Evolutionary conservation across 805 yeast genomes (phyloP), one percentile per base, ranked within the genome.

Genomic region (Candida vaughaniae): DNA sequence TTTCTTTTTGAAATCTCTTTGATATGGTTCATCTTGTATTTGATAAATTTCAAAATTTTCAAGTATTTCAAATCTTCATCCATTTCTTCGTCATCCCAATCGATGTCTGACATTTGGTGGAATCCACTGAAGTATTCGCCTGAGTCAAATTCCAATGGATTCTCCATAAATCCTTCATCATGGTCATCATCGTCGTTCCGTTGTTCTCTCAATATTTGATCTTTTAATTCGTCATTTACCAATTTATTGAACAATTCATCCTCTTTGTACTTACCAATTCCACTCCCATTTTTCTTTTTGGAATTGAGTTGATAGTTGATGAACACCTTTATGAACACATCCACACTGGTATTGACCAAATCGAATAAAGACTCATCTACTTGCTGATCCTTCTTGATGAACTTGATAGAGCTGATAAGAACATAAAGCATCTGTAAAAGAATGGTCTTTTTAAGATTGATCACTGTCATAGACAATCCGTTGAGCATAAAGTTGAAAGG

Each of bases 71-170:
- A 59, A 44, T 68, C 73, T 45, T 69, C 74, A 43, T 67, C 72
- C 71, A 68, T 57, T 16, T 65, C 66, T 43, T 68, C 73, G 39
- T 69, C 73, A 41, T 69, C 74, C 74, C 74, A 68, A 46, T 68
- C 74, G 5, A 67, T 66, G n/a, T 53, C 63, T 12, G 36, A 7
- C 2, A 41, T 15, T 23, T 31, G 38, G 20, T 34, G 31, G 39
- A 46, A 46, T 14, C 45, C 46, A 22, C 38, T 29, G 15, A 42
- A 39, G 20, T 36, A 38, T 12, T 41, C 32, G 11, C 29, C 25
- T n/a, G 51, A 47, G 9, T 50, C 53, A 12, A 51, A 56, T 18
- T 50, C 62, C 9, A 53, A 58, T 14, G 26, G 35, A 16, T 54
- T 57, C 19, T 58, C 67, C 26, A 36, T 30, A 6, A 22, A 26